phyloP scores from a whole-genome alignment of 2,329 filamentous ascomycete genomes.

The Colletotrichum truncatum region DNA sequence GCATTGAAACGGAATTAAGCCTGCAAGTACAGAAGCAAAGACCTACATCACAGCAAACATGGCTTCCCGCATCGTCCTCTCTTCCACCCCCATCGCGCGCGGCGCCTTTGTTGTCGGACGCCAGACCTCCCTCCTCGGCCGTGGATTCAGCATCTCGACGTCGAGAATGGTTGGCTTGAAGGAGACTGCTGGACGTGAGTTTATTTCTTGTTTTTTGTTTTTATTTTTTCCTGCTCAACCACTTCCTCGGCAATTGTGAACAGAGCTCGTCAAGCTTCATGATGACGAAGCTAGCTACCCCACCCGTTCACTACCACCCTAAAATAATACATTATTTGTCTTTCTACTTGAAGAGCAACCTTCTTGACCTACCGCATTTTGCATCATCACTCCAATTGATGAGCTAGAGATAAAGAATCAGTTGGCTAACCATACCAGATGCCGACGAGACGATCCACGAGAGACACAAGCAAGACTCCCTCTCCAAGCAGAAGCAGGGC shows the following conservation, averaged over 20 bases:
- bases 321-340: no score
- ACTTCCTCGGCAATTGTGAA: not conserved
- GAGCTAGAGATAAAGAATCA: no score
- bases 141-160: conserved; percentile 40
- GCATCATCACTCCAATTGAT: not conserved
- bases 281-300: not conserved
- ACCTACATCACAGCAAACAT: not conserved
- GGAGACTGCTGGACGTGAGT: conserved; percentile 47
- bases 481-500: conserved; percentile 75
- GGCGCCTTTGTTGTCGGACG: conserved; percentile 35
- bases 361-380: no score
- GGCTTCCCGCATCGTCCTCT: conserved; percentile 40
- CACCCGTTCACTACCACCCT: not conserved
- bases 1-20: not conserved
- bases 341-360: no score
- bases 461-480: conserved; percentile 68
- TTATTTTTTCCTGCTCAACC: not conserved
- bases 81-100: conserved; percentile 35
- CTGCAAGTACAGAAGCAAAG: not conserved
- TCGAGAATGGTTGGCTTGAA: conserved; percentile 42
- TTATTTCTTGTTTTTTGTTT: no score
- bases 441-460: conserved; percentile 61
- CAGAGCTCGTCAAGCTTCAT: not conserved
- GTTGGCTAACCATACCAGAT: conserved; percentile 36
- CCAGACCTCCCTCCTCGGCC: conserved; percentile 32